Evolutionary conservation across 176 grass and related monocot species (phyloP).

Genomic region (Eleusine coracana): DNA sequence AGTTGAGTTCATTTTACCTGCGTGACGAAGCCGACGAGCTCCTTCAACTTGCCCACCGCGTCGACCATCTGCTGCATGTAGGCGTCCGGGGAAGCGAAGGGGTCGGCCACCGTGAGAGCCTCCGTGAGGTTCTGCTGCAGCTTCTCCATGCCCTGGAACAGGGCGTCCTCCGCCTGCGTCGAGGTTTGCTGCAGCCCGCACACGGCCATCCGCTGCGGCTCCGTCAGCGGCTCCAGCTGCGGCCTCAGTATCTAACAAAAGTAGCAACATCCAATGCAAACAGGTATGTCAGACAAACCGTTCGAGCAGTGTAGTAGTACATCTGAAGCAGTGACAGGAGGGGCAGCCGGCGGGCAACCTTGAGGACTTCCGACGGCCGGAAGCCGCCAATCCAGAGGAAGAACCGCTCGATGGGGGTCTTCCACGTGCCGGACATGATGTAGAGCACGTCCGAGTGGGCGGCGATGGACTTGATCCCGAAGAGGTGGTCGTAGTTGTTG

Average conservation of each 20-base stretch:
- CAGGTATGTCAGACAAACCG: not conserved
- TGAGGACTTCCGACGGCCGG: slow-evolving; percentile 93
- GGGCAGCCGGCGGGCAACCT: slow-evolving; percentile 9
- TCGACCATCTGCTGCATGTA: slow-evolving; percentile 71
- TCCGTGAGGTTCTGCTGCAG: slow-evolving; percentile 85
- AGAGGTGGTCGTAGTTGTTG: slow-evolving; percentile 67
- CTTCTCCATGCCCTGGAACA: slow-evolving; percentile 88
- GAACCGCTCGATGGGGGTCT: slow-evolving; percentile 82
- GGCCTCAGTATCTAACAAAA: slow-evolving; percentile 82
- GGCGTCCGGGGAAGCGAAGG: slow-evolving; percentile 44
- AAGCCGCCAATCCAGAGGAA: slow-evolving; percentile 99
- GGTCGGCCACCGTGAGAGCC: slow-evolving; percentile 48
- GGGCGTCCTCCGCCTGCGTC: slow-evolving; percentile 80
- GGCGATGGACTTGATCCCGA: slow-evolving; percentile 70
- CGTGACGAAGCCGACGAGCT: slow-evolving; percentile 63
- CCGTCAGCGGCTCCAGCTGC: slow-evolving; percentile 71
- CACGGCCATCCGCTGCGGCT: slow-evolving; percentile 47
- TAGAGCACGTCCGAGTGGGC: slow-evolving; percentile 80
- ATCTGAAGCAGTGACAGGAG: not conserved
- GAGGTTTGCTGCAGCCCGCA: slow-evolving; percentile 54
- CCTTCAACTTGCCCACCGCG: slow-evolving; percentile 66
- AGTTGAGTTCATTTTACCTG: slow-evolving; percentile 49
- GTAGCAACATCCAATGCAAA: not conserved
- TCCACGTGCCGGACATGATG: slow-evolving; percentile 90
- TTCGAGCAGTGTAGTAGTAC: not conserved